These are phyloP conservation scores for Eutypella sp. DNA, from an alignment of 2,329 filamentous ascomycete genomes.

Conservation along the genomic window DNA sequence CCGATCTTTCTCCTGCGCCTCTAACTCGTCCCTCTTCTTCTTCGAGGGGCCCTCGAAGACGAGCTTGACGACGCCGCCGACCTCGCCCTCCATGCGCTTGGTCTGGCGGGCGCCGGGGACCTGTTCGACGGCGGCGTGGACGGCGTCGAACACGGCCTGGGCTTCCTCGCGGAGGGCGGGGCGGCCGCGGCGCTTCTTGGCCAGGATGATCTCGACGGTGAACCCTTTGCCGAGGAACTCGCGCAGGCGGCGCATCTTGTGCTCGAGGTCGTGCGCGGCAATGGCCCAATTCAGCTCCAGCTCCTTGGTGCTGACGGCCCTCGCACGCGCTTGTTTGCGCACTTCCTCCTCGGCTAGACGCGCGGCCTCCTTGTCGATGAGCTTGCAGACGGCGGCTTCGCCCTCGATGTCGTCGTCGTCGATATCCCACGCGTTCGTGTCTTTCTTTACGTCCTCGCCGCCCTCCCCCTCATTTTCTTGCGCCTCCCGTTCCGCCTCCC, in stretches of 20 bases:
- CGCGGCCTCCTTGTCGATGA: slow-evolving; percentile 53
- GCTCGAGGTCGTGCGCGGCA: slow-evolving; percentile 66
- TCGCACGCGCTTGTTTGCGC: slow-evolving; percentile 37
- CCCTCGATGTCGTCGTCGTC: slow-evolving; percentile 1
- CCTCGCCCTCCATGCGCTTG: slow-evolving; percentile 34
- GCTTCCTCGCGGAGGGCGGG: slow-evolving; percentile 59
- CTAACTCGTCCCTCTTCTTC: slow-evolving; percentile 10
- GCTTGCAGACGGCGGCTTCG: slow-evolving; percentile 18
- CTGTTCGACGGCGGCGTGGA: slow-evolving; percentile 31
- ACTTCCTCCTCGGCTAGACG: slow-evolving; percentile 33
- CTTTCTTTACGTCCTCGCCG: too few species aligned
- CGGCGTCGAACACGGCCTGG: slow-evolving; percentile 46
- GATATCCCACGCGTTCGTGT: too few species aligned
- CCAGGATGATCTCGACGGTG: slow-evolving; percentile 69
- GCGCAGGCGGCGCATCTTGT: slow-evolving; percentile 61
- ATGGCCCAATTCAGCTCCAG: slow-evolving; percentile 93
- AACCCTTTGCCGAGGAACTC: slow-evolving; percentile 70
- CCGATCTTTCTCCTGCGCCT: slow-evolving; percentile 2
- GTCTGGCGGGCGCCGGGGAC: slow-evolving; percentile 32
- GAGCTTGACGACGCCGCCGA: slow-evolving; percentile 32
- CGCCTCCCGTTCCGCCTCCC: neutral
- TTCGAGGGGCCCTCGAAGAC: slow-evolving; percentile 30
- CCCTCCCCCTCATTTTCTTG: slow-evolving; percentile 3
- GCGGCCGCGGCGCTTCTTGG: slow-evolving; percentile 59
- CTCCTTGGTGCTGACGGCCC: slow-evolving; percentile 56